A percentile compares a stretch with the other conserved stretches of the same genome.
phyloP scores from a whole-genome alignment of 192 early-diverging fungal genomes.

The Chytriomyces confervae region DNA sequence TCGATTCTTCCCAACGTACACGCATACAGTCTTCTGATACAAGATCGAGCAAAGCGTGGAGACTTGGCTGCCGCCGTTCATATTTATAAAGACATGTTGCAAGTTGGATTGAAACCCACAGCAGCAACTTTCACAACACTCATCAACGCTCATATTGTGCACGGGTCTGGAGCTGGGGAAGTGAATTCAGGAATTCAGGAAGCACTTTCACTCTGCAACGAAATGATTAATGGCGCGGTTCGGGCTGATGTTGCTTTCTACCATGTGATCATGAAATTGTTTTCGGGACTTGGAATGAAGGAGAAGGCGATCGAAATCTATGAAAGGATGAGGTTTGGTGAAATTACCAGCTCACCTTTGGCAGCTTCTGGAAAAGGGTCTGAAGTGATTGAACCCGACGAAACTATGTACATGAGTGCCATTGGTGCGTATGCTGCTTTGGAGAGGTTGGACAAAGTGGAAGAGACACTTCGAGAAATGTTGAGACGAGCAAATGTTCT shows the following conservation, averaged over 20 bases:
- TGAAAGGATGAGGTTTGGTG: conserved; percentile 16
- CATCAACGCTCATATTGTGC: conserved; percentile 20
- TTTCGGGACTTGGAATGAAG: conserved; percentile 11
- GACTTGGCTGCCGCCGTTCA: conserved; percentile 31
- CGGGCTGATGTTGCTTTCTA: conserved; percentile 31
- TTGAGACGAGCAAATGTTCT: conserved; percentile 5
- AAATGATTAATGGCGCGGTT: conserved; percentile 16
- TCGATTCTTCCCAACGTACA: conserved; percentile 34
- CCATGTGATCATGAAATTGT: conserved; percentile 33
- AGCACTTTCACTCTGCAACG: conserved; percentile 22
- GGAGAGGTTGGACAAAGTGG: conserved; percentile 18
- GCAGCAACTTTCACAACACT: conserved; percentile 34
- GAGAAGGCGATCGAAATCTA: conserved; percentile 6
- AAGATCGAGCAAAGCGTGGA: conserved; percentile 28
- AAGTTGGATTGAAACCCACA: conserved; percentile 20
- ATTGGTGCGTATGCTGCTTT: conserved; percentile 7
- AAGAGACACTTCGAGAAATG: conserved; percentile 21
- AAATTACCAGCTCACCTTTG: not conserved
- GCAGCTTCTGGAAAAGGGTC: not conserved
- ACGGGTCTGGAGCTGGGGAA: not conserved
- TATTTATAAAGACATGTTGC: conserved; percentile 33
- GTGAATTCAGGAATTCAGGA: not conserved
- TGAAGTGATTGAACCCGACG: conserved; percentile 25
- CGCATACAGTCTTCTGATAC: conserved; percentile 35
- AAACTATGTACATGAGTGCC: conserved; percentile 31